Conservation (phyloP, 805 yeast species). For the Ogataea allantospora region DNA sequence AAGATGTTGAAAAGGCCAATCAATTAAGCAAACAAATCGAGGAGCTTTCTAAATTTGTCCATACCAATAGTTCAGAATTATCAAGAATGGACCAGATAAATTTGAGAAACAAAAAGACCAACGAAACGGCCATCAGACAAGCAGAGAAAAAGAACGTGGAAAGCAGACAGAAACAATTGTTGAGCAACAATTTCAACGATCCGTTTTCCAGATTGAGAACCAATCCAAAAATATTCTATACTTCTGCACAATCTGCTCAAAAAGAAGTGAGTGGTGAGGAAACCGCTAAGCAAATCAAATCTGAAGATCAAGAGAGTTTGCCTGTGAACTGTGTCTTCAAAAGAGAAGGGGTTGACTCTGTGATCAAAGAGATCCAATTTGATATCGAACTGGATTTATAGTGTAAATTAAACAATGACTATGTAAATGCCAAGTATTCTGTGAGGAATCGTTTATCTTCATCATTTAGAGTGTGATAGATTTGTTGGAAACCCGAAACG, state of each 20-base stretch:
- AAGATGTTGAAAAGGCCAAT: conserved; percentile 42
- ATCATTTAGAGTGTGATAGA: conserved; percentile 47
- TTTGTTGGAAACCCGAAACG: conserved; percentile 48
- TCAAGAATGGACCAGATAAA: conserved; percentile 68
- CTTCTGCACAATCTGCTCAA: conserved; percentile 48
- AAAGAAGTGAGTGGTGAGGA: conserved; percentile 50
- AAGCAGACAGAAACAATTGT: conserved; percentile 44
- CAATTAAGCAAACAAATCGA: conserved; percentile 47
- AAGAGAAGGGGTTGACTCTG: conserved; percentile 32
- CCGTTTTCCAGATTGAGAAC: conserved; percentile 92
- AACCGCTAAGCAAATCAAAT: conserved; percentile 35
- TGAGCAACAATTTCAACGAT: conserved; percentile 47
- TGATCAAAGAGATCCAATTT: conserved; percentile 30
- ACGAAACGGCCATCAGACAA: conserved; percentile 69
- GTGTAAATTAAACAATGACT: conserved; percentile 3
- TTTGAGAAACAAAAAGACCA: conserved; percentile 80
- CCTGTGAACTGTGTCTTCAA: conserved; percentile 31
- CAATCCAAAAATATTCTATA: conserved; percentile 78
- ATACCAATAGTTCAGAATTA: conserved; percentile 36
- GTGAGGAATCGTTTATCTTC: conserved; percentile 53
- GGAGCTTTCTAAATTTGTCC: conserved; percentile 35
- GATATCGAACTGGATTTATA: conserved; percentile 27
- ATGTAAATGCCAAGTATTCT: conserved; percentile 37
- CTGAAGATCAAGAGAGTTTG: conserved; percentile 40
- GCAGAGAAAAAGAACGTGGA: conserved; percentile 72